A percentile compares a stretch with the other conserved stretches of the same genome.
Conservation (phyloP, 169 alveolate species). For the Plasmodium relictum region DNA sequence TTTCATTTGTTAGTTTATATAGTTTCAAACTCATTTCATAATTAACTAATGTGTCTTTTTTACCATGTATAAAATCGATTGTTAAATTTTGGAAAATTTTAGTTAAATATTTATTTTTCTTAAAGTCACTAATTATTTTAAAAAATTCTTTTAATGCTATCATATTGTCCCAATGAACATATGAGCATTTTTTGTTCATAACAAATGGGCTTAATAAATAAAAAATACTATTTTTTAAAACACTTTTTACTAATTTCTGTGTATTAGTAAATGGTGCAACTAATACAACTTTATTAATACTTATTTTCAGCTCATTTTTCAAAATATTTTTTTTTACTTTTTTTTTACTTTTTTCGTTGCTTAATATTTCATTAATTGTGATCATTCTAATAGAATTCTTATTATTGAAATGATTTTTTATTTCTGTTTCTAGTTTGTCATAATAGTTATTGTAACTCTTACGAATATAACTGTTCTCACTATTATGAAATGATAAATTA, state of each 20-base stretch:
- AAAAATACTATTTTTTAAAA: slow-evolving; percentile 49
- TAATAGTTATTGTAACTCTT: neutral
- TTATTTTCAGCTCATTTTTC: slow-evolving; percentile 32
- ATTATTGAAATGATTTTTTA: neutral
- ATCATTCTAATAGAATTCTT: neutral
- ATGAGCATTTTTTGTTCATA: slow-evolving; percentile 70
- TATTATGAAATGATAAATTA: neutral
- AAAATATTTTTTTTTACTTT: slow-evolving; percentile 12
- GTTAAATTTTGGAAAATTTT: slow-evolving; percentile 35
- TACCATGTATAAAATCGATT: slow-evolving; percentile 70
- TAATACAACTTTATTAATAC: slow-evolving; percentile 38
- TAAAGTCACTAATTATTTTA: slow-evolving; percentile 43
- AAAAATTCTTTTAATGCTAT: slow-evolving; percentile 54
- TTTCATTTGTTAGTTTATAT: slow-evolving; percentile 34
- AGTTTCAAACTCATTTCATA: slow-evolving; percentile 63
- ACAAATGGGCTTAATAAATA: slow-evolving; percentile 56
- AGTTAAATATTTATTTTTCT: slow-evolving; percentile 38
- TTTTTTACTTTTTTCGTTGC: neutral
- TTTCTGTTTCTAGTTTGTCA: neutral
- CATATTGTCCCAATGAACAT: slow-evolving; percentile 75
- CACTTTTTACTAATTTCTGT: slow-evolving; percentile 66
- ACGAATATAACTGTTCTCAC: neutral
- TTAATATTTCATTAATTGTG: slow-evolving; percentile 3
- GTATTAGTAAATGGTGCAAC: slow-evolving; percentile 76
- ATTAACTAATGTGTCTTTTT: slow-evolving; percentile 67